These are phyloP conservation scores for Raffaelea albimanens DNA, from an alignment of 2,329 filamentous ascomycete species.

Conservation along the genomic window DNA sequence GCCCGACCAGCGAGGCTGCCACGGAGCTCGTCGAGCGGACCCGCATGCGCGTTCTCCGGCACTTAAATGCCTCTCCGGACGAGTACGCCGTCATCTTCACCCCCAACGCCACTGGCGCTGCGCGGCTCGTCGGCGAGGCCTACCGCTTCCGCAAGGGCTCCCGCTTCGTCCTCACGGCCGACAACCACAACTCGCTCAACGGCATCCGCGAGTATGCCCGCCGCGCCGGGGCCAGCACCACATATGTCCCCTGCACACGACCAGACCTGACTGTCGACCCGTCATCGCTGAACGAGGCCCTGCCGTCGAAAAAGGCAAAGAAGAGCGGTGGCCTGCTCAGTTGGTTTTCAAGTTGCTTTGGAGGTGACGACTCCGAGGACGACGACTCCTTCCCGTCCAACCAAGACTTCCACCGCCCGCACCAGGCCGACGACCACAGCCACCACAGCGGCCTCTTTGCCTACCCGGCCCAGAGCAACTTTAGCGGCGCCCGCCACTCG, in stretches of 20 bases:
- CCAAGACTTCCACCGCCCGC: neutral
- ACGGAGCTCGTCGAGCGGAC: constrained; percentile 23
- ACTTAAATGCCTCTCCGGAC: constrained; percentile 24
- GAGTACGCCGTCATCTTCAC: constrained; percentile 32
- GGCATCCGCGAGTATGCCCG: constrained; percentile 27
- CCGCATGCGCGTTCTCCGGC: constrained; percentile 20
- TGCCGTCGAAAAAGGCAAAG: constrained; percentile 10
- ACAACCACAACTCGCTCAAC: constrained; percentile 34
- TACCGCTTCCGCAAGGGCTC: constrained; percentile 22
- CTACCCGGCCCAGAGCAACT: constrained; percentile 37
- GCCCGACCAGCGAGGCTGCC: constrained; percentile 25
- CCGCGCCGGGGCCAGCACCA: constrained; percentile 14
- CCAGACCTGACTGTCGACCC: constrained; percentile 21
- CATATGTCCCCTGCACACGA: constrained; percentile 20
- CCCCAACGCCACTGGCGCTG: constrained; percentile 28
- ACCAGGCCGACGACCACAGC: constrained; percentile 4
- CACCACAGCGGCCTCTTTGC: constrained; percentile 26
- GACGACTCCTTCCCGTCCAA: neutral
- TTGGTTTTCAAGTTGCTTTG: neutral
- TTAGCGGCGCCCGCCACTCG: constrained; percentile 31
- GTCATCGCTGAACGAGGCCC: constrained; percentile 14
- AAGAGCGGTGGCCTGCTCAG: neutral
- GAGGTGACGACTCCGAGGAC: neutral
- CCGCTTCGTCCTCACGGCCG: constrained; percentile 25
- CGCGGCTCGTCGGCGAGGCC: constrained; percentile 27